Percentiles rank a stretch among this genome's conserved stretches.
Evolutionary conservation across 2,329 filamentous ascomycete species (phyloP).

Genomic region (Trichothecium roseum): DNA sequence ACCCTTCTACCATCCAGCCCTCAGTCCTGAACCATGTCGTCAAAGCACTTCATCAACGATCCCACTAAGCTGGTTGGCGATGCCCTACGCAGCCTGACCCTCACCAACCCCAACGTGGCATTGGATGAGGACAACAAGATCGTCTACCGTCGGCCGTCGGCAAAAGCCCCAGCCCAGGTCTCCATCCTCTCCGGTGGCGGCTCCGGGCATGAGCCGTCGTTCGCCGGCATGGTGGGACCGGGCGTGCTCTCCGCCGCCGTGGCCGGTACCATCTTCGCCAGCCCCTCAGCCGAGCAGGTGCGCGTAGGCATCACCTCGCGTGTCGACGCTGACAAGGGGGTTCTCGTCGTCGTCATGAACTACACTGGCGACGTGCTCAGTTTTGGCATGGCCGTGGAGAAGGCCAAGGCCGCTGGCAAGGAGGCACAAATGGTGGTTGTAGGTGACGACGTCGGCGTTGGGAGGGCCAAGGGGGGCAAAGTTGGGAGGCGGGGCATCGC

Average conservation of each 20-base stretch:
- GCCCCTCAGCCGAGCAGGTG: constrained; percentile 73
- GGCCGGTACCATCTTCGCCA: constrained; percentile 79
- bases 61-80: constrained; percentile 66
- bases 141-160: constrained; percentile 58
- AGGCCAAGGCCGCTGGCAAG: constrained; percentile 70
- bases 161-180: constrained; percentile 46
- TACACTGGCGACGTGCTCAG: constrained; percentile 86
- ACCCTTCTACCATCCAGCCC: constrained; percentile 20
- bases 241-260: constrained; percentile 75
- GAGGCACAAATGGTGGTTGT: constrained; percentile 84
- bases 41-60: constrained; percentile 86
- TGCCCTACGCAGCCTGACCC: constrained; percentile 66
- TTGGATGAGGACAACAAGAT: constrained; percentile 76
- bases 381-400: constrained; percentile 89
- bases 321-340: constrained; percentile 61
- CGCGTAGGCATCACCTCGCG: constrained; percentile 62
- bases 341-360: constrained; percentile 91
- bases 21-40: constrained; percentile 32
- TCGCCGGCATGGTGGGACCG: constrained; percentile 73
- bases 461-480: constrained; percentile 72
- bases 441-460: constrained; percentile 85
- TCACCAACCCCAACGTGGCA: constrained; percentile 75
- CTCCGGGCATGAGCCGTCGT: constrained; percentile 82
- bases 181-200: constrained; percentile 83
- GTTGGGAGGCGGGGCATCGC: constrained; percentile 86